Base-by-base conservation (phyloP, 2,329 filamentous ascomycete species). In the Colletotrichum orchidophilum region DNA sequence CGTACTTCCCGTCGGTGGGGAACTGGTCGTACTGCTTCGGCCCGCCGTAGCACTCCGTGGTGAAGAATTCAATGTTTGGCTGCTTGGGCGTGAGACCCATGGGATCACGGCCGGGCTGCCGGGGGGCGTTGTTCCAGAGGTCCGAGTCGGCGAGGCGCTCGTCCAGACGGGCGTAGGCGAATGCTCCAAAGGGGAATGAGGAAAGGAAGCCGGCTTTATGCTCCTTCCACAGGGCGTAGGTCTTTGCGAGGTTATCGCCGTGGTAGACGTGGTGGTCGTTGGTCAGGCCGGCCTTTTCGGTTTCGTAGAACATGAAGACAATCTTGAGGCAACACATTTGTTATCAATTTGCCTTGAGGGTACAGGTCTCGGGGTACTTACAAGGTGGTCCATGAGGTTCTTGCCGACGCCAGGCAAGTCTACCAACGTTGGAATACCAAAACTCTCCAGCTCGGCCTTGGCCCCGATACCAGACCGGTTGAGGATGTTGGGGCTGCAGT, bases 61-160 rank as follows among this genome's bases (percentile, higher is more conserved):
- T 88, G 79, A 90, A 91, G 78, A 90, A 87, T 75, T 92, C 90
- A 59, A 90, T 77, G 74, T 91, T 89, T 0, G 90, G 88, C 75
- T 92, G 90, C 6, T 79, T 77, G 0, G 82, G 79, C 0, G 85
- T 86, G 18, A 92, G 80, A 21, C 87, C 88, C 90, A 92, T 92
- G 0, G 90, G 88, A 74, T 92, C 90, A 5, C 90, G 87, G 4
- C 87, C 87, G 29, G 82, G 78, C 42, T 80, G 63, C 6, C 85
- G 82, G 0, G 83, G 79, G 0, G 88, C 86, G 5, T 82, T 79
- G 3, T 82, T 82, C 90, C 90, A 92, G 7, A 89, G 74, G 3
- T 84, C 81, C 1, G 86, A 86, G 73, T 89, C 82, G 55, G 83
- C 80, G 1, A 92, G 83, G 7, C 89, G 87, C 9, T 90, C 85